A percentile compares a stretch with the other conserved stretches of the same genome.
Conservation (phyloP, 352 stramenopile genomes). For the Phytopythium chamaehyphon region DNA sequence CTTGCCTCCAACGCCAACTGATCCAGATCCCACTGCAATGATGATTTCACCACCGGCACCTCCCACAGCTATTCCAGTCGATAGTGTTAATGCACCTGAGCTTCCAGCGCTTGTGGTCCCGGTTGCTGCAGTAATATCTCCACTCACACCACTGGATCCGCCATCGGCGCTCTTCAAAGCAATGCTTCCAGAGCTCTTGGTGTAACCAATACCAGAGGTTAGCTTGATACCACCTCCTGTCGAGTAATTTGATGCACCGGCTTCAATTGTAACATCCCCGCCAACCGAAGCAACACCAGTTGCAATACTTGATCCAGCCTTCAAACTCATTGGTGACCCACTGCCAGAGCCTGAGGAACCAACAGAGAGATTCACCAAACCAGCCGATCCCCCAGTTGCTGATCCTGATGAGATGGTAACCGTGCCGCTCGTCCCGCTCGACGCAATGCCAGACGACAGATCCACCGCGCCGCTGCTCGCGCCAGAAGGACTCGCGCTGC, state of each 20-base stretch:
- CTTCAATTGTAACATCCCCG: constrained; percentile 24
- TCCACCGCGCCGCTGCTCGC: constrained; percentile 23
- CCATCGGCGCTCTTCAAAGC: constrained; percentile 28
- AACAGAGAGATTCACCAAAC: constrained; percentile 22
- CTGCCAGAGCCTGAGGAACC: constrained; percentile 19
- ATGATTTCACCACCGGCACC: constrained; percentile 43
- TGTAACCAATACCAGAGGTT: constrained; percentile 23
- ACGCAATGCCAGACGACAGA: constrained; percentile 23
- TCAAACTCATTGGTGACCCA: constrained; percentile 22
- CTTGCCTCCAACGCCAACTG: constrained; percentile 31
- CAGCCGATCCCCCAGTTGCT: constrained; percentile 17
- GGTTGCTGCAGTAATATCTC: constrained; percentile 35
- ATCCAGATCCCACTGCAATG: constrained; percentile 36
- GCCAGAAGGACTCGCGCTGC: constrained; percentile 5
- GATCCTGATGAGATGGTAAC: constrained; percentile 16
- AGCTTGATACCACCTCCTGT: constrained; percentile 36
- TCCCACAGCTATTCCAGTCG: constrained; percentile 35
- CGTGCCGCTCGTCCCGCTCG: constrained; percentile 16
- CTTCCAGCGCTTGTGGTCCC: constrained; percentile 39
- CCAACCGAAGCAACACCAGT: constrained; percentile 19
- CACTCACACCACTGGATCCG: constrained; percentile 37
- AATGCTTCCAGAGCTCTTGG: constrained; percentile 43
- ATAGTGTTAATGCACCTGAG: constrained; percentile 41
- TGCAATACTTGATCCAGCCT: constrained; percentile 14
- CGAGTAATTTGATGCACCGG: constrained; percentile 25